These are phyloP conservation scores for Phylloboletellus chloephorus DNA, from an alignment of 1,284 basidiomycete genomes.

Conservation along the genomic window DNA sequence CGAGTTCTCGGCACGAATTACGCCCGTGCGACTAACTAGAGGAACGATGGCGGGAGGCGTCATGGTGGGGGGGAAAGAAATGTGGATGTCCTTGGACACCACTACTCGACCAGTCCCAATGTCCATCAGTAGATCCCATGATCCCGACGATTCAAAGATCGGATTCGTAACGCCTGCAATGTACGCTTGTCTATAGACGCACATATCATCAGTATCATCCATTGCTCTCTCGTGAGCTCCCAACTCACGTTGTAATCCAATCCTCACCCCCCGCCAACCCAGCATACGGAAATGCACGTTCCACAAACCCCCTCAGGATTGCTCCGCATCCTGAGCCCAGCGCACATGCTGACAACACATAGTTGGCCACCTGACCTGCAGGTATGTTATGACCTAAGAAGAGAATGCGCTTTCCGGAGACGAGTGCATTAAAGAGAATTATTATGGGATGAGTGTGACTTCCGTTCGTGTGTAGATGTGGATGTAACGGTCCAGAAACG, in stretches of 20 bases:
- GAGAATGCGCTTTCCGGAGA: slow-evolving; percentile 90
- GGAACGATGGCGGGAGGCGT: slow-evolving; percentile 39
- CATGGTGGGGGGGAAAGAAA: slow-evolving; percentile 47
- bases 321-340: slow-evolving; percentile 86
- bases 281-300: slow-evolving; percentile 90
- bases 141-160: slow-evolving; percentile 81
- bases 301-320: slow-evolving; percentile 78
- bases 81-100: slow-evolving; percentile 78
- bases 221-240: not conserved
- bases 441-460: slow-evolving; percentile 89
- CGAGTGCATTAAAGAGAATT: slow-evolving; percentile 89
- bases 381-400: slow-evolving; percentile 87
- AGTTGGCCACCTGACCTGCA: slow-evolving; percentile 81
- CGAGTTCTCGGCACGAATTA: slow-evolving; percentile 58
- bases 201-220: slow-evolving; percentile 10
- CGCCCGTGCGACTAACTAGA: slow-evolving; percentile 49
- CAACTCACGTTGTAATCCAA: slow-evolving; percentile 77
- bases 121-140: slow-evolving; percentile 93
- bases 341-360: slow-evolving; percentile 91
- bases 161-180: slow-evolving; percentile 97
- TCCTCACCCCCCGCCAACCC: slow-evolving; percentile 86
- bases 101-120: slow-evolving; percentile 82
- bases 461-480: slow-evolving; percentile 91
- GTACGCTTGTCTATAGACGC: slow-evolving; percentile 64
- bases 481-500: slow-evolving; percentile 75